Base-by-base conservation (phyloP, 306 rosid species). In the Crotalaria pallida region DNA sequence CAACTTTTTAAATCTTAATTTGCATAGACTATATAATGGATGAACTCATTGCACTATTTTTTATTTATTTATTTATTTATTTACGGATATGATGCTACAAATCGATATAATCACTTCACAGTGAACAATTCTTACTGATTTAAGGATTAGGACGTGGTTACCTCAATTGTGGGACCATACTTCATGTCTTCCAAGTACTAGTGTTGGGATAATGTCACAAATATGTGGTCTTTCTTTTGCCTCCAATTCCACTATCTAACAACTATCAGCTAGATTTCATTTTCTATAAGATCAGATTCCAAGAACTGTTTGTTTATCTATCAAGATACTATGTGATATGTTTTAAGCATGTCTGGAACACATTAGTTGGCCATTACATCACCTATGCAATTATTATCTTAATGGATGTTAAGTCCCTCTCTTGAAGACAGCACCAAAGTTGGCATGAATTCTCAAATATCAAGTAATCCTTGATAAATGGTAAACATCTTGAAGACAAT, bases 401-500 rank as follows among this genome's bases (percentile, higher is more conserved):
- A 3, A 10, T 4, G 27, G 29, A 2, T 38, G 29, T 38, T 5
- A 38, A 19, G 44, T 61, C 50, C 40, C 50, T 38, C 22, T n/a
- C 68, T 43, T 12, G 13, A 43, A 18, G 31, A 5, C 10, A 1
- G 3, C 22, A 22, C 11, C 12, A n/a, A 5, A 1, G 3, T 7
- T 7, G 38, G 43, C 16, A 33, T 50, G 33, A 18, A 15, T 15
- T 34, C 5, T 50, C 38, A 18, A 45, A 50, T 18, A 5, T 41
- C 45, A 48, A 26, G 43, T 55, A 53, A 58, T 2, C 15, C 31
- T 47, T 40, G 0, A 52, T 1, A 69, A n/a, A n/a, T n/a, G n/a
- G n/a, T n/a, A n/a, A 24, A 49, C 7, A 58, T 22, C 24, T n/a
- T 16, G 21, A 58, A 38, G 75, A 69, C 81, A 69, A 61, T 2